phyloP scores from a whole-genome alignment of 768 basidiomycete species.

The Phallus indusiatus region DNA sequence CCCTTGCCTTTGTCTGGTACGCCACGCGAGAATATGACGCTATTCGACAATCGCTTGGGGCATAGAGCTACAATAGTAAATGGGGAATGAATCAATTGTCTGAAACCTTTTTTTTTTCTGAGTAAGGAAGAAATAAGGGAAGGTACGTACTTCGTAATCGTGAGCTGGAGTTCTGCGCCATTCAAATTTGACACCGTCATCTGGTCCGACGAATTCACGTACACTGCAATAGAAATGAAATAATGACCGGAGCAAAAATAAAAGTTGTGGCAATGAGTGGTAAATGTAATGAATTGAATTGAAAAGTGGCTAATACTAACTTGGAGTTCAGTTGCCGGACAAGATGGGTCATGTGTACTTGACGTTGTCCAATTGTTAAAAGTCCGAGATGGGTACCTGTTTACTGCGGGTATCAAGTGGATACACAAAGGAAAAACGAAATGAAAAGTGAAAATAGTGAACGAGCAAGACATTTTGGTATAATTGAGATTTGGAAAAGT shows the following conservation, averaged over 20 bases:
- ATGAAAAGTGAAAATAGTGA: too few relatives aligned
- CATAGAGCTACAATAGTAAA: slow-evolving; percentile 1
- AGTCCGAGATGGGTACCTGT: slow-evolving; percentile 25
- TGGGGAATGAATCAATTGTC: too few relatives aligned
- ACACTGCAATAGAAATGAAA: slow-evolving; percentile 30
- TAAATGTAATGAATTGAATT: background rate
- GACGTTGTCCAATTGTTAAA: slow-evolving; percentile 43
- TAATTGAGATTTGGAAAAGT: too few relatives aligned
- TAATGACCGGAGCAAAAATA: background rate
- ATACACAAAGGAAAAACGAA: too few relatives aligned
- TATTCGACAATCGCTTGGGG: slow-evolving; percentile 7
- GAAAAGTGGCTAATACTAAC: background rate
- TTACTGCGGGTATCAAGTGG: background rate
- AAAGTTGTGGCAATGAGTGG: background rate
- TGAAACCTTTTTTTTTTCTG: too few relatives aligned
- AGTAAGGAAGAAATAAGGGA: background rate
- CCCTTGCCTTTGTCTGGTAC: slow-evolving; percentile 5
- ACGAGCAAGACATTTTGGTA: background rate
- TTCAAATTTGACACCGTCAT: slow-evolving; percentile 51
- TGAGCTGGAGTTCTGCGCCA: slow-evolving; percentile 39
- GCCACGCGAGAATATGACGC: slow-evolving; percentile 6
- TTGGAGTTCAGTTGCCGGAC: slow-evolving; percentile 35
- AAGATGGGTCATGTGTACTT: slow-evolving; percentile 54
- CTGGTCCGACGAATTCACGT: slow-evolving; percentile 41
- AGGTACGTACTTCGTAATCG: slow-evolving; percentile 3